Conservation (phyloP, 257 asterid genomes). For the Solanum sejunctum region DNA sequence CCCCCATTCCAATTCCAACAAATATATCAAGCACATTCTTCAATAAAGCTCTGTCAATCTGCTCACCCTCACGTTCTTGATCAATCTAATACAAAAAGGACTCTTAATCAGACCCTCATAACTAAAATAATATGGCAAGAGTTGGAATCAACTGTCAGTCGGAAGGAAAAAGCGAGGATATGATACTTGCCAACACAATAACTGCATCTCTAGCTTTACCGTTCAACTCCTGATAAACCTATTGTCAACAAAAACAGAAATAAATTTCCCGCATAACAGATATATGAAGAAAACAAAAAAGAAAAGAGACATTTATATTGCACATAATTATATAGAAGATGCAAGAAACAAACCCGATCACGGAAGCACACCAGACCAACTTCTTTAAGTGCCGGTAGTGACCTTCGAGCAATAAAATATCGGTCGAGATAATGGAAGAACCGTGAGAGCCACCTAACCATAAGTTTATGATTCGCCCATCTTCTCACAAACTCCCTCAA, state of each 20-base stretch:
- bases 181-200: constrained; percentile 22
- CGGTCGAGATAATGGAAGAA: constrained; percentile 46
- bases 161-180: not conserved
- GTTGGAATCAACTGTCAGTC: not conserved
- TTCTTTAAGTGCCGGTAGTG: constrained; percentile 22
- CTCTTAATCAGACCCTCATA: not conserved
- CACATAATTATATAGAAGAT: not conserved
- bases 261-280: not conserved
- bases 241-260: not conserved
- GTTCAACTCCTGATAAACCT: constrained; percentile 33
- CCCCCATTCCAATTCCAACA: constrained; percentile 34
- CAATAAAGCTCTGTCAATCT: constrained; percentile 32
- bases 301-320: not conserved
- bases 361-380: constrained; percentile 39
- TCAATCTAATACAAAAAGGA: constrained; percentile 19
- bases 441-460: constrained; percentile 49
- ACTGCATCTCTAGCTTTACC: constrained; percentile 36
- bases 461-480: constrained; percentile 36
- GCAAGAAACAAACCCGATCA: constrained; percentile 18
- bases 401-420: constrained; percentile 23
- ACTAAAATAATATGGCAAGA: not conserved
- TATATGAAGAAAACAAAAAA: not conserved
- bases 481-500: constrained; percentile 37
- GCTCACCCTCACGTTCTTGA: constrained; percentile 31
- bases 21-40: constrained; percentile 36